phyloP scores from a whole-genome alignment of 2,329 filamentous ascomycete species.

The Hymenoscyphus fructigenus region DNA sequence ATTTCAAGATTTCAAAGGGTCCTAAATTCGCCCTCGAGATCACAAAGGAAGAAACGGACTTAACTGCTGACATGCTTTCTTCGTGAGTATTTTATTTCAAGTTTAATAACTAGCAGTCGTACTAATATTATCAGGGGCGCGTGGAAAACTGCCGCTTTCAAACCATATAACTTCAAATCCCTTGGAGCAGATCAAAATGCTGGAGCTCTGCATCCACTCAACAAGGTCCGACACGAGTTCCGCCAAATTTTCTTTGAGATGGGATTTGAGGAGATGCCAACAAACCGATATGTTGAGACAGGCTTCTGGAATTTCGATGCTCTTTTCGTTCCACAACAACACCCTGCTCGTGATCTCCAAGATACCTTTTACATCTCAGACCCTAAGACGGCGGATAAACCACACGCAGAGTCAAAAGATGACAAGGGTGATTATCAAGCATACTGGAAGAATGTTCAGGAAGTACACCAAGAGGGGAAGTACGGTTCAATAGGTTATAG shows the following conservation, averaged over 20 bases:
- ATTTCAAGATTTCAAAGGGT: slow-evolving; percentile 81
- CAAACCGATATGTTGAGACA: slow-evolving; percentile 88
- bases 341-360: slow-evolving; percentile 94
- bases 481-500: slow-evolving; percentile 95
- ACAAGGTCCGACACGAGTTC: slow-evolving; percentile 95
- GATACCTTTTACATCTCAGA: slow-evolving; percentile 99
- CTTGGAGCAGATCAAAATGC: slow-evolving; percentile 61
- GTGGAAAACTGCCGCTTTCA: slow-evolving; percentile 92
- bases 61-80: slow-evolving; percentile 89
- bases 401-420: slow-evolving; percentile 54
- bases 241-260: slow-evolving; percentile 98
- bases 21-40: slow-evolving; percentile 86
- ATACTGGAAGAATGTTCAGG: slow-evolving; percentile 85
- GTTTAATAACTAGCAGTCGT: not conserved
- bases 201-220: slow-evolving; percentile 68
- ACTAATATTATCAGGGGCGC: slow-evolving; percentile 55
- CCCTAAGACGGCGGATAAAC: slow-evolving; percentile 71
- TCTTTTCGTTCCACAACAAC: slow-evolving; percentile 95
- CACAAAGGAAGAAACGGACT: slow-evolving; percentile 88
- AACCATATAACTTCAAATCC: slow-evolving; percentile 74
- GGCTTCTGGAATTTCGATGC: slow-evolving; percentile 99
- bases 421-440: slow-evolving; percentile 69
- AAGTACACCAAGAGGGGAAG: slow-evolving; percentile 87
- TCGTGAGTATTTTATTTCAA: slow-evolving; percentile 41
- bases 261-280: slow-evolving; percentile 98